These are phyloP conservation scores for Climacium dendroides DNA, from an alignment of 225 moss, liverwort and hornwort species.

Conservation along the genomic window DNA sequence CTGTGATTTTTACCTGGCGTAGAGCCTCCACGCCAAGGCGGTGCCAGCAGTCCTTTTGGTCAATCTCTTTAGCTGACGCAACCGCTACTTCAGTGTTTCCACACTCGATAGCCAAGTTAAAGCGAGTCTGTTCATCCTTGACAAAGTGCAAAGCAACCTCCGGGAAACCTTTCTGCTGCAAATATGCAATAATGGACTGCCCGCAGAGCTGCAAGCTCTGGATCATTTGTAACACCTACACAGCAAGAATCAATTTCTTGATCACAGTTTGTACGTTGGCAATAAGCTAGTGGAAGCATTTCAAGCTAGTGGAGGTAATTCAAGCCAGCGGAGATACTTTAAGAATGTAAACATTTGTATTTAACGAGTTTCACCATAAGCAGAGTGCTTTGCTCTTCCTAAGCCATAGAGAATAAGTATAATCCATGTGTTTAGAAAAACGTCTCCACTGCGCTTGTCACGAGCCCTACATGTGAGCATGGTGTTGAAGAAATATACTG, in stretches of 20 bases:
- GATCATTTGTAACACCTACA: slow-evolving; percentile 83
- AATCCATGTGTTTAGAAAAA: background rate
- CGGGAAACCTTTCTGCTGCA: slow-evolving; percentile 93
- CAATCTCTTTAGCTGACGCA: slow-evolving; percentile 97
- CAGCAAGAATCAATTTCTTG: background rate
- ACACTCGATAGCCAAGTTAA: slow-evolving; percentile 91
- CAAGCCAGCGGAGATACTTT: background rate
- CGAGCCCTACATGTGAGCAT: background rate
- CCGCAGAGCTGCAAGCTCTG: slow-evolving; percentile 90
- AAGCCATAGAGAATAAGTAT: background rate
- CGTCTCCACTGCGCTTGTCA: background rate
- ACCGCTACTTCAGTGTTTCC: slow-evolving; percentile 94
- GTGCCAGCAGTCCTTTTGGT: slow-evolving; percentile 95
- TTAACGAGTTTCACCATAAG: slow-evolving; percentile 35
- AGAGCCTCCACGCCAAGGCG: slow-evolving; percentile 91
- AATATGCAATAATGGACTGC: slow-evolving; percentile 91
- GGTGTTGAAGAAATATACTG: background rate
- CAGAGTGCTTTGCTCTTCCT: background rate
- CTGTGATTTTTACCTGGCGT: slow-evolving; percentile 35
- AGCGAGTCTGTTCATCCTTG: slow-evolving; percentile 93
- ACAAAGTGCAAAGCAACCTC: slow-evolving; percentile 97
- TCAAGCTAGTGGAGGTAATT: background rate
- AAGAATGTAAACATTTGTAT: background rate
- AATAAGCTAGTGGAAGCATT: background rate
- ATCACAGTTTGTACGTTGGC: background rate